A percentile compares a stretch with the other conserved stretches of the same genome.
These are phyloP conservation scores for Dryas octopetala DNA, from an alignment of 306 rosid species.

Conservation along the genomic window DNA sequence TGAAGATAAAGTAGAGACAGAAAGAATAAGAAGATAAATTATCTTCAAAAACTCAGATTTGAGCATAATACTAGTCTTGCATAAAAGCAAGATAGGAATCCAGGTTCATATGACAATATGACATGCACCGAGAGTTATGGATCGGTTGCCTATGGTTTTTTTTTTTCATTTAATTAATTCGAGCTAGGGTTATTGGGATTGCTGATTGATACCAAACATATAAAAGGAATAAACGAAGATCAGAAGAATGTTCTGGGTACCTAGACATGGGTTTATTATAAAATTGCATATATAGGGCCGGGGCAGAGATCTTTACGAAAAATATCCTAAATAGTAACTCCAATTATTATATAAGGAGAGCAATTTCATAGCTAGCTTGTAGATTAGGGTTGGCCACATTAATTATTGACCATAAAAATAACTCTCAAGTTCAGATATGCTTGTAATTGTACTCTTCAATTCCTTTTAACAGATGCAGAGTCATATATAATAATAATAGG, in stretches of 20 bases:
- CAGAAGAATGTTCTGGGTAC: neutral
- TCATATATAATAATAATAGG: too few species aligned
- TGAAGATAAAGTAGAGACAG: too few species aligned
- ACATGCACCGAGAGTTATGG: too few species aligned
- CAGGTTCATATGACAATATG: too few species aligned
- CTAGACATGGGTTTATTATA: neutral
- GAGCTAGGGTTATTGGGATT: neutral
- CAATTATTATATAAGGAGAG: neutral
- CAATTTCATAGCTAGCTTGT: neutral
- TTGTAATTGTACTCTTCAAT: neutral
- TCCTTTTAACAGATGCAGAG: too few species aligned
- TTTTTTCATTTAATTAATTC: too few species aligned
- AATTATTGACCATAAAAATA: neutral
- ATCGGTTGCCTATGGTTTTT: too few species aligned
- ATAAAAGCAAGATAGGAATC: accelerated
- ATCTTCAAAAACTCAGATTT: too few species aligned
- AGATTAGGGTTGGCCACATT: neutral
- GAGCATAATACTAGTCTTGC: accelerated
- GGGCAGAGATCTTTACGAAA: neutral
- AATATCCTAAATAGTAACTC: neutral
- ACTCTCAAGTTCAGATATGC: neutral
- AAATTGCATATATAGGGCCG: neutral
- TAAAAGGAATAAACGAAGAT: neutral
- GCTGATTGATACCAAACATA: neutral
- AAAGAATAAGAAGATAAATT: too few species aligned